phyloP scores from a whole-genome alignment of 495 filamentous ascomycete genomes.

The Talaromyces proteolyticus region DNA sequence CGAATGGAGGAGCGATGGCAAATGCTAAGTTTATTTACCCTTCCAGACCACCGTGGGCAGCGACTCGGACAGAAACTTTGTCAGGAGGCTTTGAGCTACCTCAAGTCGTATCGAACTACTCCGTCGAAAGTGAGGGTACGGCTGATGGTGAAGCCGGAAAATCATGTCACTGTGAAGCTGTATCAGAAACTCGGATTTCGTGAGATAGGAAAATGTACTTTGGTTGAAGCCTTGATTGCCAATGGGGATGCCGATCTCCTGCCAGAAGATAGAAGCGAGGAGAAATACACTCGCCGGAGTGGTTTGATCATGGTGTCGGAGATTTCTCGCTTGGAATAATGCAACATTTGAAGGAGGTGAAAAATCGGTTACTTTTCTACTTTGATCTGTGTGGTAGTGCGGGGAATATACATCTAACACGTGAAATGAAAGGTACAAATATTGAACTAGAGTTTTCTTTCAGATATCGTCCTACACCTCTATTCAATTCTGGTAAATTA shows the following conservation, averaged over 20 bases:
- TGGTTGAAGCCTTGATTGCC: slow-evolving; percentile 23
- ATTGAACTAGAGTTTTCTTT: too few relatives aligned
- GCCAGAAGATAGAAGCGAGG: slow-evolving; percentile 15
- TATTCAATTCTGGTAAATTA: too few relatives aligned
- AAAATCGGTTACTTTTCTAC: too few relatives aligned
- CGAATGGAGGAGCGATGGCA: slow-evolving; percentile 26
- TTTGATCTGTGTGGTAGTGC: too few relatives aligned
- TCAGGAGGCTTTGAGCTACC: slow-evolving; percentile 20
- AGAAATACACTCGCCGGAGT: slow-evolving; percentile 15
- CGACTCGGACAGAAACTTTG: slow-evolving; percentile 28
- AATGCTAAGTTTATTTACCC: slow-evolving; percentile 28
- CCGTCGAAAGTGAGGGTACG: slow-evolving; percentile 15
- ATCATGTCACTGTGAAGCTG: slow-evolving; percentile 19
- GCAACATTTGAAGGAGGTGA: neutral
- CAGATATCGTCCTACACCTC: too few relatives aligned
- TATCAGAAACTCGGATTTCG: slow-evolving; percentile 27
- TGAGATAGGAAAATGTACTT: slow-evolving; percentile 19
- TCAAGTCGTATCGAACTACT: slow-evolving; percentile 8
- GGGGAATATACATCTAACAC: too few relatives aligned
- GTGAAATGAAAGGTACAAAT: too few relatives aligned
- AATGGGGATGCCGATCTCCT: slow-evolving; percentile 28
- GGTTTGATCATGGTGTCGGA: slow-evolving; percentile 12
- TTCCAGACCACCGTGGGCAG: slow-evolving; percentile 21
- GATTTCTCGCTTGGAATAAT: neutral
- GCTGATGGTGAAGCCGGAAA: slow-evolving; percentile 25